Conservation (phyloP, 148 eudicot species). For the Nepenthes mirabilis region DNA sequence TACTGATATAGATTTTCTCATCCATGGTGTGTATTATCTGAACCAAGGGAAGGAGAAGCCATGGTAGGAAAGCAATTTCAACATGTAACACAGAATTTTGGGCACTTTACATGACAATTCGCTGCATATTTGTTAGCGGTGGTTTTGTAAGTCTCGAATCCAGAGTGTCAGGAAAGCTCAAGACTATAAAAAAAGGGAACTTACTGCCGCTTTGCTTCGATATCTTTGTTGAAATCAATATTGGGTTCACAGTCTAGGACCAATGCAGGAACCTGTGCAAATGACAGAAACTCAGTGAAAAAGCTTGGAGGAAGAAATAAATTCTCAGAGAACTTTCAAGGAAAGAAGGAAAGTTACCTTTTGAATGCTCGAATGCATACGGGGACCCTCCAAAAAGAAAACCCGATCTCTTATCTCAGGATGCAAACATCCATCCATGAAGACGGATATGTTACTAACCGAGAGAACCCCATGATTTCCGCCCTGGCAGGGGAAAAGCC, state of each 20-base stretch:
- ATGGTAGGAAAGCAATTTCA: no score
- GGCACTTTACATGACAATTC: no score
- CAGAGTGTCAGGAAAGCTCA: background rate
- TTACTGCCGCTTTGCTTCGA: conserved; percentile 87
- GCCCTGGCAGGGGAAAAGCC: conserved; percentile 75
- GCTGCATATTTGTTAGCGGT: background rate
- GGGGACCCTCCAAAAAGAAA: conserved; percentile 71
- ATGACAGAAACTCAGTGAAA: background rate
- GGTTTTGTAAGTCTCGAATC: background rate
- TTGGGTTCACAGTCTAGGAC: conserved; percentile 90
- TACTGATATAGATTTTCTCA: no score
- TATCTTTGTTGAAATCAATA: conserved; percentile 73
- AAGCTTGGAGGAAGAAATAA: background rate
- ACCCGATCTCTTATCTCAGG: conserved; percentile 77
- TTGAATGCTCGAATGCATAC: conserved; percentile 84
- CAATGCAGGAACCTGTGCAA: conserved; percentile 75
- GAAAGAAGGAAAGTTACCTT: conserved; percentile 20
- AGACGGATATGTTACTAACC: conserved; percentile 43
- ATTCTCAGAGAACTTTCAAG: background rate
- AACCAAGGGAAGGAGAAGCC: no score
- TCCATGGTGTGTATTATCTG: no score
- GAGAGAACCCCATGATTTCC: conserved; percentile 71
- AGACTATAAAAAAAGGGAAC: conserved; percentile 9
- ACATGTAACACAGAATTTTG: no score
- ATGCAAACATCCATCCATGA: conserved; percentile 38